Evolutionary conservation across 2,329 filamentous ascomycete genomes (phyloP).

Genomic region (Hypoxylon sp.): DNA sequence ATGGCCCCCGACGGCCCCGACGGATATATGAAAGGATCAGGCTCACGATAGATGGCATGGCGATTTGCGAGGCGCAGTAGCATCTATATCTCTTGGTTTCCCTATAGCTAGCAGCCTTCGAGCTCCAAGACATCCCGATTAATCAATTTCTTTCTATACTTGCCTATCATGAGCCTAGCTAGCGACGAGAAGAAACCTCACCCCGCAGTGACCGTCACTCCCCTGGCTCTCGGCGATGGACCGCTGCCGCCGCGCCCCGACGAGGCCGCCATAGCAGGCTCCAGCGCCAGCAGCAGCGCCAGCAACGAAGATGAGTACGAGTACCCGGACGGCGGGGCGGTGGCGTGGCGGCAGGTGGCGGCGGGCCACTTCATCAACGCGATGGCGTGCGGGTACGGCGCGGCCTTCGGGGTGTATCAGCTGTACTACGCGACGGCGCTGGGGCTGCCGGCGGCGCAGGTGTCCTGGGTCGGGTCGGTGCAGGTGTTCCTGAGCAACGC

Average conservation of each 20-base stretch:
- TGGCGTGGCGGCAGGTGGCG: constrained; percentile 60
- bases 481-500: constrained; percentile 49
- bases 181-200: constrained; percentile 22
- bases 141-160: constrained; percentile 19
- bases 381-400: constrained; percentile 59
- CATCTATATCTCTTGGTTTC: constrained; percentile 16
- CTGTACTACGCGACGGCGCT: constrained; percentile 51
- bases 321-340: constrained; percentile 49
- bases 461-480: constrained; percentile 56
- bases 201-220: constrained; percentile 24
- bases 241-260: constrained; percentile 19
- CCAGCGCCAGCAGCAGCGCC: neutral
- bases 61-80: constrained; percentile 14
- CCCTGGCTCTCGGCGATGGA: constrained; percentile 20
- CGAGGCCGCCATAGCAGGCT: constrained; percentile 13
- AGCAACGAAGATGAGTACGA: constrained; percentile 17
- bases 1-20: constrained; percentile 7
- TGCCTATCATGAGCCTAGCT: constrained; percentile 28
- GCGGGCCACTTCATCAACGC: constrained; percentile 56
- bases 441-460: constrained; percentile 46
- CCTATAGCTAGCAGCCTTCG: constrained; percentile 6
- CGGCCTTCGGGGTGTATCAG: constrained; percentile 59
- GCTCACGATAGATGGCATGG: constrained; percentile 16
- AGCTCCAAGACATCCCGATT: constrained; percentile 9
- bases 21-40: constrained; percentile 32